Conservation (phyloP, 495 filamentous ascomycete species). For the Talaromyces wortmannii region DNA sequence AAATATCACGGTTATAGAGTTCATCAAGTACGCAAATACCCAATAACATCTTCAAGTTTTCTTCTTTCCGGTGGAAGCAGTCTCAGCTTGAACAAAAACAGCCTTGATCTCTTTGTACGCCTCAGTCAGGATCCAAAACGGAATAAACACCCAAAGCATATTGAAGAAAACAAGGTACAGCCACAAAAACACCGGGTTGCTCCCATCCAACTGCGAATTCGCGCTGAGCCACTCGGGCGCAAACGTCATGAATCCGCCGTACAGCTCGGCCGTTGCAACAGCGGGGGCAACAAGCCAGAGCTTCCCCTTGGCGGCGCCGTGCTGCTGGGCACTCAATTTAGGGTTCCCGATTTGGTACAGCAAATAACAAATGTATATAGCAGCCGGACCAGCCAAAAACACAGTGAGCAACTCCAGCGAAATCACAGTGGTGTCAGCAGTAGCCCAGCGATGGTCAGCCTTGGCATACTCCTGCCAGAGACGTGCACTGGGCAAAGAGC, state of each 20-base stretch:
- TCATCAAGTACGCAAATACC: neutral
- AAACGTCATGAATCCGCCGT: constrained; percentile 97
- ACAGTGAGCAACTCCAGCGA: constrained; percentile 85
- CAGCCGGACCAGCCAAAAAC: constrained; percentile 65
- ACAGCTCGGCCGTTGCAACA: constrained; percentile 88
- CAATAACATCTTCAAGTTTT: neutral
- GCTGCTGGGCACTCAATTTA: constrained; percentile 7
- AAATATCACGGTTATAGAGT: neutral
- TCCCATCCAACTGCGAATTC: constrained; percentile 66
- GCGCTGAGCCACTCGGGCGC: constrained; percentile 86
- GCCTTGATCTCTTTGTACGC: constrained; percentile 51
- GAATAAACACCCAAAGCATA: constrained; percentile 78
- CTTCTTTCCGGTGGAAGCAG: constrained; percentile 2
- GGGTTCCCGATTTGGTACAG: constrained; percentile 31
- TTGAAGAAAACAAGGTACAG: constrained; percentile 92
- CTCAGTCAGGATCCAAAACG: constrained; percentile 68
- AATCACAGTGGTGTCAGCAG: constrained; percentile 70
- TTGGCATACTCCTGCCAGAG: constrained; percentile 93
- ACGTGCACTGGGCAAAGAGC: constrained; percentile 52
- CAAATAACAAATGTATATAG: constrained; percentile 62
- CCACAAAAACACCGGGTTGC: constrained; percentile 81
- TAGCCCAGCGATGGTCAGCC: constrained; percentile 79
- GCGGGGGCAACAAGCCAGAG: constrained; percentile 64
- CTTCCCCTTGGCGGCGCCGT: constrained; percentile 41
- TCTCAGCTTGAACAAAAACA: constrained; percentile 38